These are phyloP conservation scores for Lathyrus oleraceus DNA, from an alignment of 306 rosid genomes.

Conservation along the genomic window DNA sequence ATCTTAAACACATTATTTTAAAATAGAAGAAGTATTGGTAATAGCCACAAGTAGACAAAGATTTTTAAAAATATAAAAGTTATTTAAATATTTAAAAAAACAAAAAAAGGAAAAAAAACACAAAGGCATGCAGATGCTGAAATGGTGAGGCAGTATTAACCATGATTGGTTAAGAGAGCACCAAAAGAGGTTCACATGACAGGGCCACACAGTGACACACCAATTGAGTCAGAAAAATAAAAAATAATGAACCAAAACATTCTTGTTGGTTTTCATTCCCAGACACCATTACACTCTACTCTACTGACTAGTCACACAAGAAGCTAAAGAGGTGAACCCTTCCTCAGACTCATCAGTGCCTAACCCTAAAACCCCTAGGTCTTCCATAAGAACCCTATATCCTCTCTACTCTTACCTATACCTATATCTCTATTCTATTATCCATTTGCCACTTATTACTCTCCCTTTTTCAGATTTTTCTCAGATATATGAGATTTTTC, in stretches of 20 bases:
- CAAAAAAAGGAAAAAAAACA: background rate
- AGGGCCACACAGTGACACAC: conserved; percentile 18
- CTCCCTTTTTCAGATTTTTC: conserved; percentile 37
- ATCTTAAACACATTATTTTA: too few species aligned
- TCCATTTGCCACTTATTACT: conserved; percentile 19
- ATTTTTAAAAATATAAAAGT: too few species aligned
- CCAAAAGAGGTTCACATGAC: conserved; percentile 23
- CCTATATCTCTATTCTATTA: conserved; percentile 6
- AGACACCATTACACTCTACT: conserved; percentile 41
- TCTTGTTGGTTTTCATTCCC: conserved; percentile 73
- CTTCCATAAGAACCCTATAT: conserved; percentile 34
- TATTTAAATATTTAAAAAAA: background rate
- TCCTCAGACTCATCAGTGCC: conserved; percentile 23
- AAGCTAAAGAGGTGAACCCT: conserved; percentile 37
- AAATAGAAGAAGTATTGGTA: too few species aligned
- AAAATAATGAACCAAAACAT: conserved; percentile 51
- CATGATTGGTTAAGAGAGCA: conserved; percentile 47
- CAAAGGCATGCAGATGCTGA: background rate
- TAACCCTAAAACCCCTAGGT: conserved; percentile 49
- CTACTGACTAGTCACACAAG: conserved; percentile 22
- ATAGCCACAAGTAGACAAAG: too few species aligned
- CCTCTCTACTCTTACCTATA: conserved; percentile 4
- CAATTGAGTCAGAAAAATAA: conserved; percentile 39
- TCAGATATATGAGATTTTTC: conserved; percentile 29
- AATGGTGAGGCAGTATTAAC: conserved; percentile 17